Percentiles rank a stretch among this genome's conserved stretches.
Evolutionary conservation across 805 yeast genomes (phyloP).

Genomic region (Wickerhamiella spandovensis): DNA sequence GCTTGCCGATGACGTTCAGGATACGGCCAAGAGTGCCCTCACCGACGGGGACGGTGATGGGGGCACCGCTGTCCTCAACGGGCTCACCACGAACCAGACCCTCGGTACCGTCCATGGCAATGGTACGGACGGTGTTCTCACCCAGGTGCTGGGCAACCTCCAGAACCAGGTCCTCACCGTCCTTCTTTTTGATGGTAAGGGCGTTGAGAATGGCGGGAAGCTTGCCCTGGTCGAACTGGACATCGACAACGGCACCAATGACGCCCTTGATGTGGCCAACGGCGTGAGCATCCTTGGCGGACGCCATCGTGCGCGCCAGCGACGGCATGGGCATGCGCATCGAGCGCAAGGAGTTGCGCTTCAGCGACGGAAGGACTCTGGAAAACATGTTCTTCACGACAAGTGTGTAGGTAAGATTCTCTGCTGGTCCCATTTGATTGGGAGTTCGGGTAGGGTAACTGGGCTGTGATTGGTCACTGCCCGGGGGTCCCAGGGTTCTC

Average conservation of each 20-base stretch:
- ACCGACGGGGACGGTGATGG: conserved; percentile 98
- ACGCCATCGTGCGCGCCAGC: conserved; percentile 17
- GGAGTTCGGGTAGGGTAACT: conserved; percentile 2
- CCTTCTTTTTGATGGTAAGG: conserved; percentile 67
- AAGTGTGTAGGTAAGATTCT: conserved; percentile 3
- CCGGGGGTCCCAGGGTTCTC: not conserved
- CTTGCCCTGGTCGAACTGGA: conserved; percentile 94
- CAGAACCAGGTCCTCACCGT: conserved; percentile 69
- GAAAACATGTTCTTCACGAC: conserved; percentile 15
- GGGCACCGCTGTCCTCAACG: conserved; percentile 92
- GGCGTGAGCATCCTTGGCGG: conserved; percentile 7
- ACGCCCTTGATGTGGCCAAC: conserved; percentile 19
- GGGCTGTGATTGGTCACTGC: not conserved
- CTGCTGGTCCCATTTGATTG: conserved; percentile 1
- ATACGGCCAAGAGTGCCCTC: conserved; percentile 98
- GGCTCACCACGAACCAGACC: conserved; percentile 96
- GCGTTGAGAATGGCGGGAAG: conserved; percentile 97
- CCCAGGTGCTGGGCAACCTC: conserved; percentile 99
- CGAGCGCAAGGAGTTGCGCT: conserved; percentile 20
- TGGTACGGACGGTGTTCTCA: conserved; percentile 99
- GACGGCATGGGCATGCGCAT: conserved; percentile 15
- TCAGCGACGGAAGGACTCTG: conserved; percentile 21
- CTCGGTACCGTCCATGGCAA: conserved; percentile 99
- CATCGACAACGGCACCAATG: conserved; percentile 36
- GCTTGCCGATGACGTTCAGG: conserved; percentile 95